Percentiles rank a stretch among this genome's conserved stretches.
These are phyloP conservation scores for Oldenlandia corymbosa DNA, from an alignment of 257 asterid genomes.

Conservation along the genomic window DNA sequence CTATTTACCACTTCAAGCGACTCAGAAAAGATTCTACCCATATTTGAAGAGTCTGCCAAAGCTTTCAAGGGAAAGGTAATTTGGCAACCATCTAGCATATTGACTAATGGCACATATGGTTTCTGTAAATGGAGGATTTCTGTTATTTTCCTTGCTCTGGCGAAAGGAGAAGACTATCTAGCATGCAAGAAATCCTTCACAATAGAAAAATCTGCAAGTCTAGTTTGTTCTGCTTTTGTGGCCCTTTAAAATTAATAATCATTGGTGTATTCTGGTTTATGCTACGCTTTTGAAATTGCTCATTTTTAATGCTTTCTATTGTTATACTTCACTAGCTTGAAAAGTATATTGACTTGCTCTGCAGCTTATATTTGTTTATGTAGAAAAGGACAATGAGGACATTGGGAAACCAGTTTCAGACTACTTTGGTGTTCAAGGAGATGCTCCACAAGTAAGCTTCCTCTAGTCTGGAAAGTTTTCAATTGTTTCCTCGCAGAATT, in stretches of 20 bases:
- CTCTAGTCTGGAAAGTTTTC: not conserved
- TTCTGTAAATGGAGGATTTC: not conserved
- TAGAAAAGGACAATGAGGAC: slow-evolving; percentile 74
- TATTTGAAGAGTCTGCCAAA: slow-evolving; percentile 79
- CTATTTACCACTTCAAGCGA: slow-evolving; percentile 71
- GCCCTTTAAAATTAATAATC: too few relatives aligned
- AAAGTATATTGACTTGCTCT: slow-evolving; percentile 1
- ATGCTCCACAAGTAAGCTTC: slow-evolving; percentile 50
- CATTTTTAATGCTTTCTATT: not conserved
- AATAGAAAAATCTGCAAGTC: too few relatives aligned
- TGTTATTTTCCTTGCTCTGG: not conserved
- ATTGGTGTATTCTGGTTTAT: not conserved
- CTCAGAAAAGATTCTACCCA: slow-evolving; percentile 49
- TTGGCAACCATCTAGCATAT: not conserved
- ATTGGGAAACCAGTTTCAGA: slow-evolving; percentile 77
- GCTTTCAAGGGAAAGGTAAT: slow-evolving; percentile 90
- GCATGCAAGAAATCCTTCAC: not conserved
- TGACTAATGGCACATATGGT: not conserved
- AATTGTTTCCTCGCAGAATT: not conserved
- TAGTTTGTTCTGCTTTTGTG: too few relatives aligned
- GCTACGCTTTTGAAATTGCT: too few relatives aligned
- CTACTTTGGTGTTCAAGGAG: slow-evolving; percentile 71
- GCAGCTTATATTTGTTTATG: slow-evolving; percentile 72
- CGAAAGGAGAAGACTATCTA: not conserved
- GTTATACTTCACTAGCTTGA: not conserved